phyloP scores from a whole-genome alignment of 345 rosid species.

The Bretschneidera sinensis region DNA sequence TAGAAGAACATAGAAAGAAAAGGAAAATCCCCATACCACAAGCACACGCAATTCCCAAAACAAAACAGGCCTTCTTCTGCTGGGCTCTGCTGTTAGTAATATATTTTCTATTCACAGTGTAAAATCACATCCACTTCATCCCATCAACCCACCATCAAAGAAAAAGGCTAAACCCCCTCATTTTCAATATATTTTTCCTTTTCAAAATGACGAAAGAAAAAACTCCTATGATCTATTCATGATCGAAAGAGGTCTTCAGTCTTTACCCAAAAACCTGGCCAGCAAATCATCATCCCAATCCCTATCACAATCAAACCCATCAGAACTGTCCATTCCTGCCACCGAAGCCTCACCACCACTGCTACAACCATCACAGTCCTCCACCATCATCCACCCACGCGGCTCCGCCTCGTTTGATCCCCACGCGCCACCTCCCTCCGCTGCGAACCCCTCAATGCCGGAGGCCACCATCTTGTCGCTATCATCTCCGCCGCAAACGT shows the following conservation, averaged over 20 bases:
- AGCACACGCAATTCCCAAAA: too few species aligned
- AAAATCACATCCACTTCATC: too few species aligned
- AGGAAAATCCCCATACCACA: too few species aligned
- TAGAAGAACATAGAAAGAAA: too few species aligned
- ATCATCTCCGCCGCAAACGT: background rate
- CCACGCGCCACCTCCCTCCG: conserved; percentile 30
- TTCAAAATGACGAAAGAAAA: too few species aligned
- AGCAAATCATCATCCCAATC: conserved; percentile 34
- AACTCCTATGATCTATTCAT: too few species aligned
- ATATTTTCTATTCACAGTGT: too few species aligned
- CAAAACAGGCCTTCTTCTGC: too few species aligned
- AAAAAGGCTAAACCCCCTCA: too few species aligned
- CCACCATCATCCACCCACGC: conserved; percentile 12
- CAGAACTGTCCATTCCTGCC: conserved; percentile 2
- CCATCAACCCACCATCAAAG: too few species aligned
- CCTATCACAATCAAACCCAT: conserved; percentile 14
- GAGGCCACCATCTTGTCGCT: background rate
- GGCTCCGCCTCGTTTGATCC: conserved; percentile 18
- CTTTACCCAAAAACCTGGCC: conserved; percentile 48
- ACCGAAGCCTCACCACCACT: background rate
- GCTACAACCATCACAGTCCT: background rate
- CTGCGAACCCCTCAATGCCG: background rate
- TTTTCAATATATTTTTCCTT: too few species aligned
- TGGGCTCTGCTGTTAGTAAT: too few species aligned
- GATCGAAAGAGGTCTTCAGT: conserved; percentile 33